A percentile compares a stretch with the other conserved stretches of the same genome.
Conservation (phyloP, 768 basidiomycete genomes). For the Trametes meyenii region DNA sequence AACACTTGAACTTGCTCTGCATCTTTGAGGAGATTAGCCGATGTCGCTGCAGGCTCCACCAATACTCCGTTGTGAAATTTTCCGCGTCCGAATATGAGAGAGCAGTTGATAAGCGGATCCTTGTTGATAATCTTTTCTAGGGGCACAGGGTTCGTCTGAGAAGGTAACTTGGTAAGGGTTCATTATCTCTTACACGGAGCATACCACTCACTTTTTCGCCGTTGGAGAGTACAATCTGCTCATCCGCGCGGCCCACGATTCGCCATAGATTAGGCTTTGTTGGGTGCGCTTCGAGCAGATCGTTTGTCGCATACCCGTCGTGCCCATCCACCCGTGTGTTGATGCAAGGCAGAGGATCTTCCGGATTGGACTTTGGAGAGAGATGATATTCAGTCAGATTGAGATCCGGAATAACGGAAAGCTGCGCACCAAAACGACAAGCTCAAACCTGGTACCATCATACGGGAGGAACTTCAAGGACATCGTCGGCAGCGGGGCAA, state of each 20-base stretch:
- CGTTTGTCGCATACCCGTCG: conserved; percentile 29
- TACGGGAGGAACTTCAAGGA: neutral
- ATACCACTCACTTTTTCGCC: conserved; percentile 45
- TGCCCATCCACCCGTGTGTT: conserved; percentile 18
- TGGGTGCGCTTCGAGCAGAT: conserved; percentile 25
- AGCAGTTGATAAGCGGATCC: conserved; percentile 37
- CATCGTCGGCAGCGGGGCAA: neutral
- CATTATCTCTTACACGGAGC: conserved; percentile 19
- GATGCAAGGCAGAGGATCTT: conserved; percentile 1
- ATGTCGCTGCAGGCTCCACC: conserved; percentile 36
- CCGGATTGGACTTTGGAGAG: neutral
- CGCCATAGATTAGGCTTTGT: conserved; percentile 25
- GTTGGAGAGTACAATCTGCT: conserved; percentile 47
- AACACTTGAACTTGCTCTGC: conserved; percentile 33
- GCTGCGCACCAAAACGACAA: conserved; percentile 5
- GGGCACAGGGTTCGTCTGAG: conserved; percentile 25
- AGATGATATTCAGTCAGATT: too few species aligned
- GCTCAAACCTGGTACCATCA: conserved; percentile 2
- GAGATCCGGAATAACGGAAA: neutral
- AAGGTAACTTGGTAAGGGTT: conserved; percentile 20
- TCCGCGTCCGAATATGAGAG: conserved; percentile 46
- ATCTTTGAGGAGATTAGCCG: conserved; percentile 37
- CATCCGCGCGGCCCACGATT: conserved; percentile 43
- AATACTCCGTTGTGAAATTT: conserved; percentile 44
- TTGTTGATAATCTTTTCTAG: conserved; percentile 38